phyloP scores from a whole-genome alignment of 768 basidiomycete species.

The Sarcodon sp. region DNA sequence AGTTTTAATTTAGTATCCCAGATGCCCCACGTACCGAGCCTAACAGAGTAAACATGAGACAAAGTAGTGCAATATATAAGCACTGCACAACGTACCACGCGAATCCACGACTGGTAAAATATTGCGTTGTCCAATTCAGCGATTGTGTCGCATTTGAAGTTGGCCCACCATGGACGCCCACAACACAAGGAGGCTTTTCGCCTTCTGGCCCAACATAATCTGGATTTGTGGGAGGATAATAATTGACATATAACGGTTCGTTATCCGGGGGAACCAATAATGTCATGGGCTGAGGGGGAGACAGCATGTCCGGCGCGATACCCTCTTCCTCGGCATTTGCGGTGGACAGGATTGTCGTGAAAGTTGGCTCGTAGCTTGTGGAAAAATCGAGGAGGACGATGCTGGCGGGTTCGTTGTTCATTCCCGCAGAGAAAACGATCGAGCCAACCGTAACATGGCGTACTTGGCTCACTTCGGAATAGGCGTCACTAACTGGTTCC shows the following conservation, averaged over 20 bases:
- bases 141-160: conserved; percentile 34
- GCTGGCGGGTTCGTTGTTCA: conserved; percentile 21
- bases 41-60: neutral
- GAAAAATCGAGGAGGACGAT: conserved; percentile 22
- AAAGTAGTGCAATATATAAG: neutral
- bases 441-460: conserved; percentile 17
- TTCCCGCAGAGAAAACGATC: conserved; percentile 31
- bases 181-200: conserved; percentile 57
- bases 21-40: neutral
- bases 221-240: conserved; percentile 57
- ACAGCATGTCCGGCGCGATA: conserved; percentile 21
- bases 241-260: conserved; percentile 44
- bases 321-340: neutral
- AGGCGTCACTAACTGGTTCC: conserved; percentile 25
- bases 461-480: conserved; percentile 25
- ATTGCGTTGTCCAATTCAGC: conserved; percentile 43
- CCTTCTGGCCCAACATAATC: conserved; percentile 34
- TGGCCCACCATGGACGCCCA: conserved; percentile 64
- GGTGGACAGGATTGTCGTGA: conserved; percentile 1
- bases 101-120: conserved; percentile 59
- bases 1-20: conserved; percentile 8
- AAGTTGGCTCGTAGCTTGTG: conserved; percentile 13
- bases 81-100: conserved; percentile 44
- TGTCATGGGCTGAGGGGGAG: conserved; percentile 34
- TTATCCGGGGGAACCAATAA: conserved; percentile 21